Evolutionary conservation across 208 protist species (phyloP).

Genomic region (Zelonia costaricensis): DNA sequence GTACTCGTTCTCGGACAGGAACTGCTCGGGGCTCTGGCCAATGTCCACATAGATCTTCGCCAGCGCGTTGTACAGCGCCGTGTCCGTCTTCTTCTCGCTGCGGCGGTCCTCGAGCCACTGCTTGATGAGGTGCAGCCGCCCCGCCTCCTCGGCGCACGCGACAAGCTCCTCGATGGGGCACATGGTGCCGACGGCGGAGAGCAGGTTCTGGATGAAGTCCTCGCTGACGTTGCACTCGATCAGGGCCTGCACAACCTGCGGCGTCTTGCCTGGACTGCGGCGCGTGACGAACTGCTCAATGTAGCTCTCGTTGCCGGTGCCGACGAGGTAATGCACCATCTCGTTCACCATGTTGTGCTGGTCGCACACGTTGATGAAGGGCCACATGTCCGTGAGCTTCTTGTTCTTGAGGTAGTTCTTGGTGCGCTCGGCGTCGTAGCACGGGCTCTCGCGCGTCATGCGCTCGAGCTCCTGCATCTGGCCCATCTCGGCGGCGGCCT

Average conservation of each 20-base stretch:
- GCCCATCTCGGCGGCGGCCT: constrained; percentile 97
- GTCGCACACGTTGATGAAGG: constrained; percentile 99
- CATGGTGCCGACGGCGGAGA: constrained; percentile 95
- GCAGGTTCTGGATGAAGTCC: constrained; percentile 96
- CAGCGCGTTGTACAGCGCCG: constrained; percentile 98
- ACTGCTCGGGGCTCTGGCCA: constrained; percentile 96
- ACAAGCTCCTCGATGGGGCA: constrained; percentile 94
- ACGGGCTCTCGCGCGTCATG: constrained; percentile 98
- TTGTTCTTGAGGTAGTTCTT: constrained; percentile 99
- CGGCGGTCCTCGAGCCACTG: constrained; percentile 98
- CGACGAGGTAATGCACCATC: constrained; percentile 97
- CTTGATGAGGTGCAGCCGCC: constrained; percentile 97
- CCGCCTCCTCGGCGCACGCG: constrained; percentile 72
- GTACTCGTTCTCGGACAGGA: constrained; percentile 97
- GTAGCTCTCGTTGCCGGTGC: constrained; percentile 95
- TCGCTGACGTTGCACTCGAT: constrained; percentile 98
- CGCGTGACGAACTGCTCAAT: constrained; percentile 98
- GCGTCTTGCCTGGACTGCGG: constrained; percentile 97
- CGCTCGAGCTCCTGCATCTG: constrained; percentile 99
- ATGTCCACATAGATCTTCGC: constrained; percentile 99
- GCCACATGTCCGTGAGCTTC: constrained; percentile 97
- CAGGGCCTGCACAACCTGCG: constrained; percentile 97
- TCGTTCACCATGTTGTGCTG: constrained; percentile 98
- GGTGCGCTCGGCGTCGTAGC: constrained; percentile 97
- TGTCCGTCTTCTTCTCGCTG: constrained; percentile 95